Evolutionary conservation across 176 grass and related monocot genomes (phyloP), one percentile per base, ranked within the genome.

Genomic region (Typha latifolia): DNA sequence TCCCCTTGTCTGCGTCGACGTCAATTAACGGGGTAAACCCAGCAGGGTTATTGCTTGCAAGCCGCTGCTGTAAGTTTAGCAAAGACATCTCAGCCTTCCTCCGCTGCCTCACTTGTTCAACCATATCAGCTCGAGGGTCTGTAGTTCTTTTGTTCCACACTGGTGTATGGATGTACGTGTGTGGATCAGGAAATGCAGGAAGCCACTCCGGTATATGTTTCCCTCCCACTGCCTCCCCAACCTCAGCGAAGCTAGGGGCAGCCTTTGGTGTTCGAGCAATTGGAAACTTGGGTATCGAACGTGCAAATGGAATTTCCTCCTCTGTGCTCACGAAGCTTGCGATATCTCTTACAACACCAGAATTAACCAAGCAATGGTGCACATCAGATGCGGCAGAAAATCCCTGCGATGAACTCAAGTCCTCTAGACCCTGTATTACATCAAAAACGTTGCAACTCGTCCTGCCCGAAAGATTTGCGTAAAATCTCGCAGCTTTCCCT

Each of bases 121-220:
- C 61, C 72, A 84, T 82, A 47, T 84, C 89, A 11, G 80, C 78
- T 70, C 62, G 66, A 4, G 71, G 74, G 55, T 82, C 78, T 13
- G 82, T 55, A 1, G 49, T 63, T 37, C 75, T 76, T 64, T 99
- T 67, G 47, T 66, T 73, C 86, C 81, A 90, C n/a, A 78, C 70
- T 14, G 78, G 75, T 0, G 82, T 79, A 18, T 79, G 76, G 15
- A 76, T 53, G 12, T 90, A 87, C 0, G 89, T 87, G 61, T 80
- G 77, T 0, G 79, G 76, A 48, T 99, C 81, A 13, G 95, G 95
- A 72, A 99, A 90, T 16, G 66, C 70, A 0, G 89, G 95, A 3
- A 99, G 84, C 86, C 95, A 99, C 12, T 74, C 74, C 0, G 89
- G 95, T 51, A 99, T 78, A 24, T 99, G 89, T 62, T 64, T 69